Conservation (phyloP, 1,139 yeast genomes). For the Taphrina deformans region DNA sequence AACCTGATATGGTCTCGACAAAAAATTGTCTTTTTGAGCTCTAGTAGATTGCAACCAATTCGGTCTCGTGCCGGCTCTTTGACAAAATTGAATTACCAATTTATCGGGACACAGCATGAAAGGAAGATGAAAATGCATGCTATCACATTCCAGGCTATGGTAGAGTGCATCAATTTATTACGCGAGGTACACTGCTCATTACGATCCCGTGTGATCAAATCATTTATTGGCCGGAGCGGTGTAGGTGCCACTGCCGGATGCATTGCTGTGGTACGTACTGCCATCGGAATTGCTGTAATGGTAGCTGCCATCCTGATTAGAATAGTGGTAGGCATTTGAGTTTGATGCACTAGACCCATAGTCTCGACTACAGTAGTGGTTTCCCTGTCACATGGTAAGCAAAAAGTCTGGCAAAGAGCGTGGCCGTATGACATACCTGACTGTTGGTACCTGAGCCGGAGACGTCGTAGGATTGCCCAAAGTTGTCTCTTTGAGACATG, state of each 20-base stretch:
- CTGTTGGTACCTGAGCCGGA: not conserved
- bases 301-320: not conserved
- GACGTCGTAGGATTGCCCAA: not conserved
- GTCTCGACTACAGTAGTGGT: not conserved
- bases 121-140: not conserved
- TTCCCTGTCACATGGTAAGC: not conserved
- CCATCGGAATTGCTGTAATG: slow-evolving; percentile 8
- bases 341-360: not conserved
- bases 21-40: no score
- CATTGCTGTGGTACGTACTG: slow-evolving; percentile 2
- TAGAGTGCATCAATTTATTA: no score
- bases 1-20: no score
- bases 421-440: not conserved
- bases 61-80: no score
- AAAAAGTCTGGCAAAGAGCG: no score
- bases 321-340: not conserved
- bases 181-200: no score
- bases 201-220: no score
- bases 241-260: not conserved
- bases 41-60: no score
- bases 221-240: not conserved
- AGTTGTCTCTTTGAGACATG: not conserved
- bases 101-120: no score
- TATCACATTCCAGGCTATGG: not conserved
- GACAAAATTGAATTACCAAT: no score